Evolutionary conservation across 2,329 filamentous ascomycete genomes (phyloP).

Genomic region (Xylaria arbuscula): DNA sequence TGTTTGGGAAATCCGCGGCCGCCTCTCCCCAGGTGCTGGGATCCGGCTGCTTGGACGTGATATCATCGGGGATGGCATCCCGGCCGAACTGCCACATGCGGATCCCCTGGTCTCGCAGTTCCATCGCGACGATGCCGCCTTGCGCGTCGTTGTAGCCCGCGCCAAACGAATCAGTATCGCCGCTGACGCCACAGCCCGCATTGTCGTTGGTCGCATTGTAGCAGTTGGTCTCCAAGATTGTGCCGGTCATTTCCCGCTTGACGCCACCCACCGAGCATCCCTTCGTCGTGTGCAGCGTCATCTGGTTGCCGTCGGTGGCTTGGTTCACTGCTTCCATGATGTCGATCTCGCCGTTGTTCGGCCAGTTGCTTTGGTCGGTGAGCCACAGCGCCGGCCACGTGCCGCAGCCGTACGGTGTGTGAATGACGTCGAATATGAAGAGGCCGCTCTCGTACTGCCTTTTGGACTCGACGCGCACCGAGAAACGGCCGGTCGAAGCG

Average conservation of each 20-base stretch:
- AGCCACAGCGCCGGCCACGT: conserved; percentile 77
- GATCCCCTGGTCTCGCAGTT: conserved; percentile 70
- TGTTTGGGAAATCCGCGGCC: conserved; percentile 72
- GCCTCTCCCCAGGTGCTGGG: conserved; percentile 71
- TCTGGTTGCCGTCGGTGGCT: conserved; percentile 64
- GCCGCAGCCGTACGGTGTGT: conserved; percentile 71
- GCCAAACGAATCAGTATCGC: conserved; percentile 60
- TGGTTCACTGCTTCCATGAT: conserved; percentile 69
- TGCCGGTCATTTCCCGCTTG: conserved; percentile 65
- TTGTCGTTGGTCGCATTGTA: conserved; percentile 63
- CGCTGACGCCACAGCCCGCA: conserved; percentile 67
- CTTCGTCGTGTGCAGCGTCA: conserved; percentile 68
- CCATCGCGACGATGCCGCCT: conserved; percentile 70
- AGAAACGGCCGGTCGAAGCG: conserved; percentile 69
- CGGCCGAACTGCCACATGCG: conserved; percentile 71
- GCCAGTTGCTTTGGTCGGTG: conserved; percentile 70
- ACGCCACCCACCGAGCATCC: conserved; percentile 65
- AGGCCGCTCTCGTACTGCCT: conserved; percentile 69
- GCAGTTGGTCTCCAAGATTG: conserved; percentile 58
- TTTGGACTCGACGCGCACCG: conserved; percentile 71
- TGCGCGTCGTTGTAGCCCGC: conserved; percentile 62
- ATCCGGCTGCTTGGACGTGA: conserved; percentile 64
- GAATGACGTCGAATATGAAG: conserved; percentile 74
- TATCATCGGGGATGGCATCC: conserved; percentile 61
- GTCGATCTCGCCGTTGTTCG: conserved; percentile 72